These are phyloP conservation scores for Colletotrichum sp. DNA, from an alignment of 2,329 filamentous ascomycete species.

Conservation along the genomic window DNA sequence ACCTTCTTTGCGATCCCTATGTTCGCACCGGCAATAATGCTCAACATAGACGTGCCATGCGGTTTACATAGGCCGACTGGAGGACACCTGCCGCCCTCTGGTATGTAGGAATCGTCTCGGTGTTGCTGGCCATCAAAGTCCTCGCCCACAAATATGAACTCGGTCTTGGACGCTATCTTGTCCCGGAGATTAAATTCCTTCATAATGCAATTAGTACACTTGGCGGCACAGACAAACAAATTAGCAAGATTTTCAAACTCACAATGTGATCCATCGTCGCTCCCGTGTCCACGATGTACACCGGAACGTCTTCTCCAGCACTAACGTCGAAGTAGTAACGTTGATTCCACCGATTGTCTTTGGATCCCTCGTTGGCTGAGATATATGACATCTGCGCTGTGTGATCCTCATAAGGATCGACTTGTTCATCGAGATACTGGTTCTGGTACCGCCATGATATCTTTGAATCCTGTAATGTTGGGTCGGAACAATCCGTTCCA, in stretches of 20 bases:
- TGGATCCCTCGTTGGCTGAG: background rate
- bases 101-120: background rate
- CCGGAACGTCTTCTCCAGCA: background rate
- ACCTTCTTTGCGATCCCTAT: background rate
- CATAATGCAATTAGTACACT: no score
- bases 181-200: background rate
- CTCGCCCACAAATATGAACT: background rate
- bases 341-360: background rate
- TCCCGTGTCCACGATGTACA: background rate
- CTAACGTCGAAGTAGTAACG: background rate
- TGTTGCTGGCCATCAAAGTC: background rate
- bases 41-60: background rate
- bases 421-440: background rate
- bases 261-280: background rate
- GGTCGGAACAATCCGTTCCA: background rate
- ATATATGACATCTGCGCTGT: background rate
- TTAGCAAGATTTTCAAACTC: background rate
- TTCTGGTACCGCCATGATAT: background rate
- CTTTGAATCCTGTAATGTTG: background rate
- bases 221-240: no score
- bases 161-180: background rate
- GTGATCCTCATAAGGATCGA: background rate
- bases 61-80: background rate
- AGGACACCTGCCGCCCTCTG: background rate
- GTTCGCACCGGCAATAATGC: background rate